A percentile compares a stretch with the other conserved stretches of the same genome.
phyloP scores from a whole-genome alignment of 2,329 filamentous ascomycete species.

The Pseudopithomyces chartarum region DNA sequence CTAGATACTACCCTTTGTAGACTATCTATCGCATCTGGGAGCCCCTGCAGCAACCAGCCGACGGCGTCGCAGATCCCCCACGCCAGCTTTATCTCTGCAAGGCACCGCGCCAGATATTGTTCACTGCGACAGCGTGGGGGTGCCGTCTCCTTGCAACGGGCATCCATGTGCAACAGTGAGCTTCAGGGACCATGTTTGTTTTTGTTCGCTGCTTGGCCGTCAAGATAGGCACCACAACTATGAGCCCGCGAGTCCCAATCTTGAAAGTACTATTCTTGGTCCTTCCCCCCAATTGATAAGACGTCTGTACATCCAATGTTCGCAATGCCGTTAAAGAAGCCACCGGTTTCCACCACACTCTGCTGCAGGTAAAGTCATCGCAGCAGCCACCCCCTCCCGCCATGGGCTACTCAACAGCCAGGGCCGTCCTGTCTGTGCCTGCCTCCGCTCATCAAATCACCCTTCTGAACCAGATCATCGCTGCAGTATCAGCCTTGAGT shows the following conservation, averaged over 20 bases:
- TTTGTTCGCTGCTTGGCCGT: neutral
- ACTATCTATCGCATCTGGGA: neutral
- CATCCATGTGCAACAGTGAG: neutral
- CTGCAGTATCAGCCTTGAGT: constrained; percentile 43
- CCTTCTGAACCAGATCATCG: constrained; percentile 30
- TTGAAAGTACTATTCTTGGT: neutral
- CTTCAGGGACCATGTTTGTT: neutral
- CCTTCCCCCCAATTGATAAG: neutral
- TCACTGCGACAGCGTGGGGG: neutral
- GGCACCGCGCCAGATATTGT: neutral
- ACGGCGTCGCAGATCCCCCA: constrained; percentile 1
- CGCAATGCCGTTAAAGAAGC: neutral
- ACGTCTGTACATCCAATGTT: neutral
- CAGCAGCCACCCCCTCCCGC: neutral
- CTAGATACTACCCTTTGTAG: too few relatives aligned
- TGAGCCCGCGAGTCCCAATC: neutral
- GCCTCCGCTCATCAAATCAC: constrained; percentile 9
- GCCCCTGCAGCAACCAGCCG: neutral
- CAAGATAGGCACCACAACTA: neutral
- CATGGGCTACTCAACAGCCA: neutral
- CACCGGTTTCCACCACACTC: neutral
- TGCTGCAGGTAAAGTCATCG: neutral
- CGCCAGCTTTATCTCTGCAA: neutral
- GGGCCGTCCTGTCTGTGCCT: constrained; percentile 19
- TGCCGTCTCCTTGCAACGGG: neutral